These are phyloP conservation scores for Kluyveromyces siamensis DNA, from an alignment of 805 yeast species.

Conservation along the genomic window DNA sequence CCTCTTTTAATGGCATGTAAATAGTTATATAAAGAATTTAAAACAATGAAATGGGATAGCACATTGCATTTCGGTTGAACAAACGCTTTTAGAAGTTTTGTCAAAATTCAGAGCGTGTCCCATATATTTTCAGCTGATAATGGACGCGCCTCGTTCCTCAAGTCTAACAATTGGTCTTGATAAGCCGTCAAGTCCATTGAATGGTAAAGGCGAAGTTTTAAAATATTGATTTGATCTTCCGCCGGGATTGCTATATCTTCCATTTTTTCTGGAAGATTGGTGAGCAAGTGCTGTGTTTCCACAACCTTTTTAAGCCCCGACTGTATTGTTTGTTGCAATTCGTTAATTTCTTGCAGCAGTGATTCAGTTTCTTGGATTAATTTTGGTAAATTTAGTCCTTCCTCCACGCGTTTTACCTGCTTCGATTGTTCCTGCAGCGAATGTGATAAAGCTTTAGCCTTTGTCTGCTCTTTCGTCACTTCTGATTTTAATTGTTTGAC, in stretches of 20 bases:
- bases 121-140: neutral
- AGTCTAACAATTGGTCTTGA: slow-evolving; percentile 17
- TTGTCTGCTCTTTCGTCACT: slow-evolving; percentile 11
- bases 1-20: neutral
- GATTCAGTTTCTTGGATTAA: slow-evolving; percentile 14
- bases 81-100: too few species aligned
- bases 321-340: neutral
- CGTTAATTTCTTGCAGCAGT: slow-evolving; percentile 2
- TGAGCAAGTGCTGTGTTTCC: slow-evolving; percentile 1
- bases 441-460: slow-evolving; percentile 9
- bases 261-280: neutral
- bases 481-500: slow-evolving; percentile 6
- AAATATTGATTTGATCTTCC: slow-evolving; percentile 22
- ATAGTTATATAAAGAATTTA: neutral
- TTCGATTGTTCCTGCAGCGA: slow-evolving; percentile 5
- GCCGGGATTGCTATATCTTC: neutral
- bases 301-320: neutral
- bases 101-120: neutral
- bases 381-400: neutral
- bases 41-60: neutral
- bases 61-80: too few species aligned
- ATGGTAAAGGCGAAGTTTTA: slow-evolving; percentile 52
- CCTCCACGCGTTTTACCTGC: slow-evolving; percentile 20
- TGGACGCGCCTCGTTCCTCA: slow-evolving; percentile 1
- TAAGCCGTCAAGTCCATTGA: slow-evolving; percentile 50